Percentiles rank a stretch among this genome's conserved stretches.
Evolutionary conservation across 345 rosid genomes (phyloP).

Genomic region (Gossypium anomalum): DNA sequence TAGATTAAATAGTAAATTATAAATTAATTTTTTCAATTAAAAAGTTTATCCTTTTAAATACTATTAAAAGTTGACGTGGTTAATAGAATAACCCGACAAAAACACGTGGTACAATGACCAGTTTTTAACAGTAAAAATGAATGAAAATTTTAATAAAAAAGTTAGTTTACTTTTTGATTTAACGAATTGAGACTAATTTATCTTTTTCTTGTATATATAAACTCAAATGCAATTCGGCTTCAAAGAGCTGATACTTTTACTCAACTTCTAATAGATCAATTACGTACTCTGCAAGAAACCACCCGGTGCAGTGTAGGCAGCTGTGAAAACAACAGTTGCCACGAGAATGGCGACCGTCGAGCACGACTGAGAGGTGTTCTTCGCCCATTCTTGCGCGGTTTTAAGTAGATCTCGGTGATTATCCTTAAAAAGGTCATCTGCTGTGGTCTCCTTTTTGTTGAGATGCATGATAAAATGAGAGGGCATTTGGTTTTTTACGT

Average conservation of each 20-base stretch:
- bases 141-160: no score
- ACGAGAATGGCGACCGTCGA: slow-evolving; percentile 27
- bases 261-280: background rate
- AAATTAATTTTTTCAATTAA: no score
- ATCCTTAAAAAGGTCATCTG: slow-evolving; percentile 14
- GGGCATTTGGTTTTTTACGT: slow-evolving; percentile 11
- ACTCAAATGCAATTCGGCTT: no score
- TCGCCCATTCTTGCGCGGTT: slow-evolving; percentile 20
- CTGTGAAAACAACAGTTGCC: slow-evolving; percentile 23
- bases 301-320: slow-evolving; percentile 20
- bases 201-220: no score
- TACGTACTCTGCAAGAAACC: background rate
- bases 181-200: fast-evolving
- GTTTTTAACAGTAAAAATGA: no score
- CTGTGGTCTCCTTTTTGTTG: slow-evolving; percentile 4
- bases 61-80: no score
- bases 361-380: slow-evolving; percentile 27
- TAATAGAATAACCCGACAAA: no score
- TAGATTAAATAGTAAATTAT: no score
- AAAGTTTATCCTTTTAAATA: fast-evolving
- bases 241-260: no score
- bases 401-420: slow-evolving; percentile 9
- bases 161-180: fast-evolving
- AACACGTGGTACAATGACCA: no score
- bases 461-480: slow-evolving; percentile 11